These are phyloP conservation scores for Colletotrichum gigasporum DNA, from an alignment of 2,329 filamentous ascomycete species.

Conservation along the genomic window DNA sequence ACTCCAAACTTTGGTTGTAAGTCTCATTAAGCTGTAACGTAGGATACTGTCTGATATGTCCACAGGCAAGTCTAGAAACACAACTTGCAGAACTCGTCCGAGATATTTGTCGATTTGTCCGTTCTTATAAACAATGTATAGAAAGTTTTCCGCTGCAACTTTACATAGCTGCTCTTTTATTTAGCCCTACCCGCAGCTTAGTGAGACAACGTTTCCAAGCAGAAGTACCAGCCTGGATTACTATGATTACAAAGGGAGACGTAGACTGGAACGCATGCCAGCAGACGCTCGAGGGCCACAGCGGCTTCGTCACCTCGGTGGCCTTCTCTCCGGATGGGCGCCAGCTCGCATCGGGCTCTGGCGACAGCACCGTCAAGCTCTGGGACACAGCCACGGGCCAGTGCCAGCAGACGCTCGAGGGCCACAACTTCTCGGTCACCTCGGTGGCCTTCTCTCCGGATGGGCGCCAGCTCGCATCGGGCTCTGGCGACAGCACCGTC, in stretches of 20 bases:
- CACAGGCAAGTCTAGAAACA: too few relatives aligned
- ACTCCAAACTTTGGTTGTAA: too few relatives aligned
- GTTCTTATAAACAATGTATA: constrained; percentile 37
- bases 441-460: constrained; percentile 35
- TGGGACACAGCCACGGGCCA: too few relatives aligned
- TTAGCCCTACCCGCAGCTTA: constrained; percentile 39
- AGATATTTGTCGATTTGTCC: constrained; percentile 42
- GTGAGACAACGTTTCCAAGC: constrained; percentile 30
- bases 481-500: constrained; percentile 23
- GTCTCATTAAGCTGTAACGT: too few relatives aligned
- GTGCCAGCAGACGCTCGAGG: constrained; percentile 34
- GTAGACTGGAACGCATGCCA: constrained; percentile 22
- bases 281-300: too few relatives aligned
- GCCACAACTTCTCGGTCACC: constrained; percentile 22
- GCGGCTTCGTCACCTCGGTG: too few relatives aligned
- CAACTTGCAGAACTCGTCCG: background rate
- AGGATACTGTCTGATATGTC: too few relatives aligned
- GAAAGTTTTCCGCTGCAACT: constrained; percentile 40
- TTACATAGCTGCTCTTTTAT: constrained; percentile 44
- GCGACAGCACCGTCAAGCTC: too few relatives aligned
- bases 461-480: constrained; percentile 29
- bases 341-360: too few relatives aligned
- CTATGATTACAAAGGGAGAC: constrained; percentile 2
- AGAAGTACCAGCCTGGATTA: constrained; percentile 33
- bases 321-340: too few relatives aligned